phyloP scores from a whole-genome alignment of 495 filamentous ascomycete genomes.

The Hypoxylon fuscum region DNA sequence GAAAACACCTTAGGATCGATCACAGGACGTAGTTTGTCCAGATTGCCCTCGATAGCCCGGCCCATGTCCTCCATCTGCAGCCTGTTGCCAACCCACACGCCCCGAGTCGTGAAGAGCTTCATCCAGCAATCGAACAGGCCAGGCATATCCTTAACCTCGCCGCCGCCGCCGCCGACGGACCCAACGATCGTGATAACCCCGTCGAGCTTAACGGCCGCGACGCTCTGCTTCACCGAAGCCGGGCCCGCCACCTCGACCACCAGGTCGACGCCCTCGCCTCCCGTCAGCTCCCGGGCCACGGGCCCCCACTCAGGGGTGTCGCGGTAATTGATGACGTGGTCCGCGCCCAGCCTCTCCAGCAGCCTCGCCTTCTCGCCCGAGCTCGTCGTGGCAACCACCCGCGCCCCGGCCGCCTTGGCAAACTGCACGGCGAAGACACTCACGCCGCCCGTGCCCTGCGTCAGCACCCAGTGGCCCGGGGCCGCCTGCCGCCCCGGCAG shows the following conservation, averaged over 20 bases:
- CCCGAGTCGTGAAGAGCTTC: constrained; percentile 60
- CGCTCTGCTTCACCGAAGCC: constrained; percentile 61
- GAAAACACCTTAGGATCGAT: constrained; percentile 36
- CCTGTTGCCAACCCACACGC: constrained; percentile 62
- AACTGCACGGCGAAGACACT: constrained; percentile 48
- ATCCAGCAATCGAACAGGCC: constrained; percentile 55
- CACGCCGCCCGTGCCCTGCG: constrained; percentile 50
- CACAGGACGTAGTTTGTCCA: constrained; percentile 36
- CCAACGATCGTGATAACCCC: constrained; percentile 66
- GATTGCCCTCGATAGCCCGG: constrained; percentile 38
- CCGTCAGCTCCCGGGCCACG: constrained; percentile 64
- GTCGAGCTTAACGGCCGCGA: constrained; percentile 62
- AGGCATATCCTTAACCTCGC: constrained; percentile 51
- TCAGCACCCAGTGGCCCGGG: constrained; percentile 43
- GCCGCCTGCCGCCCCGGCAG: constrained; percentile 10
- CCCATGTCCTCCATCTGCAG: constrained; percentile 64
- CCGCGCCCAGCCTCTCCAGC: constrained; percentile 56
- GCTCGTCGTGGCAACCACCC: constrained; percentile 54
- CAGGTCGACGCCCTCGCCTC: constrained; percentile 64
- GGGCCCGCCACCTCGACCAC: constrained; percentile 67
- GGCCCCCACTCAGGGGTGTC: constrained; percentile 68
- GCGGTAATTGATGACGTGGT: constrained; percentile 68
- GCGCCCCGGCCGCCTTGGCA: constrained; percentile 49
- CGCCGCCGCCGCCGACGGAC: constrained; percentile 57
- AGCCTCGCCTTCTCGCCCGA: constrained; percentile 44